A percentile compares a stretch with the other conserved stretches of the same genome.
Evolutionary conservation across 2,329 filamentous ascomycete genomes (phyloP).

Genomic region (Lachnellula subtilissima): DNA sequence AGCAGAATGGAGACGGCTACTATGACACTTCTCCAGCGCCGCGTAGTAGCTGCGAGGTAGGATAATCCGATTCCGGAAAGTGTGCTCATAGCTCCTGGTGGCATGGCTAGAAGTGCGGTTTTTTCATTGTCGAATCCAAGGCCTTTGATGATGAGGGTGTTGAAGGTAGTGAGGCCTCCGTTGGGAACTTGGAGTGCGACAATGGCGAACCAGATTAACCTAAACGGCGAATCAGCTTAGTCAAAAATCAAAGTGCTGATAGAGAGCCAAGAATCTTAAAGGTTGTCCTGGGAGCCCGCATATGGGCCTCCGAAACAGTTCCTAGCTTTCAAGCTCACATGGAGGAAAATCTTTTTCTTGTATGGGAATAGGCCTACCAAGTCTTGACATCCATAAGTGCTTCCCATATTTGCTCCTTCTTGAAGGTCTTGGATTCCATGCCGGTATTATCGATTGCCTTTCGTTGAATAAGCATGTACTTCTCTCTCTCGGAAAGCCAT

Average conservation of each 20-base stretch:
- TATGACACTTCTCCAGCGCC: constrained; percentile 21
- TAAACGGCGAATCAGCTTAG: too few species aligned
- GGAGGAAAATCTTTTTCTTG: too few species aligned
- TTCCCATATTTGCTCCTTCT: constrained; percentile 28
- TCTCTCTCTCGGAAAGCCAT: constrained; percentile 36
- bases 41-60: constrained; percentile 1
- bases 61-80: constrained; percentile 9
- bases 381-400: constrained; percentile 38
- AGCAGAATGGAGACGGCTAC: constrained; percentile 28
- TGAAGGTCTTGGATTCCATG: constrained; percentile 9
- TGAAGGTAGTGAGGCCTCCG: constrained; percentile 51
- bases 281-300: too few species aligned
- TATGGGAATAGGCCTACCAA: constrained; percentile 19
- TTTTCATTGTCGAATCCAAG: constrained; percentile 40
- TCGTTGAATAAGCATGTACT: constrained; percentile 35
- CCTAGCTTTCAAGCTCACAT: too few species aligned
- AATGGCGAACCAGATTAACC: constrained; percentile 4
- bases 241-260: too few species aligned
- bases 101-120: constrained; percentile 41
- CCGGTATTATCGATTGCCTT: constrained; percentile 23
- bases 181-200: constrained; percentile 36
- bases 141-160: constrained; percentile 16
- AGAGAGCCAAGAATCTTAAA: too few species aligned
- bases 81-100: constrained; percentile 39
- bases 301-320: too few species aligned